These are phyloP conservation scores for Auriscalpium orientale DNA, from an alignment of 768 basidiomycete species.

Conservation along the genomic window DNA sequence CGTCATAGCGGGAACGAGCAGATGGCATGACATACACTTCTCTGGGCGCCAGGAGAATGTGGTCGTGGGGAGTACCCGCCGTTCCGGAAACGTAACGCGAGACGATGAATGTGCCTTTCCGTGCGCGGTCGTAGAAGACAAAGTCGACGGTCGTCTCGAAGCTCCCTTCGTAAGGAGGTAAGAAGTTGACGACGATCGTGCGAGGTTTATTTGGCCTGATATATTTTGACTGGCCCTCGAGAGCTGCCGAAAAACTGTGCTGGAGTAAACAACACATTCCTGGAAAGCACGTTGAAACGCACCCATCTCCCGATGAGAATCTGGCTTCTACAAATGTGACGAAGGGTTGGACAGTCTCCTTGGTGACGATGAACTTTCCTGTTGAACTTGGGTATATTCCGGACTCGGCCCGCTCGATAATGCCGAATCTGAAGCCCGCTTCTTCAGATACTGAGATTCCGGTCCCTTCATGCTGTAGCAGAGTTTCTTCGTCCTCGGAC, in stretches of 20 bases:
- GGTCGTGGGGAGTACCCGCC: background rate
- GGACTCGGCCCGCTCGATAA: background rate
- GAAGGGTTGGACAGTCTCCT: background rate
- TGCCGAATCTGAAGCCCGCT: constrained; percentile 7
- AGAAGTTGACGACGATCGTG: background rate
- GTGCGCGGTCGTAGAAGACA: background rate
- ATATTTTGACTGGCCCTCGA: background rate
- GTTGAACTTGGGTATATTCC: background rate
- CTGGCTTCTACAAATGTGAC: background rate
- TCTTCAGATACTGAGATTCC: constrained; percentile 7
- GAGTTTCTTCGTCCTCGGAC: too few relatives aligned
- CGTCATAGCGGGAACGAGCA: too few relatives aligned
- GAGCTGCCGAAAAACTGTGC: constrained; percentile 4
- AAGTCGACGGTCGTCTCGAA: constrained; percentile 7
- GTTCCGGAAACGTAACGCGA: background rate
- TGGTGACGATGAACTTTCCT: background rate
- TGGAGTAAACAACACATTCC: background rate
- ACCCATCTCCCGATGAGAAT: background rate
- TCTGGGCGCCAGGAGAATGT: background rate
- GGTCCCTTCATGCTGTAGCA: background rate
- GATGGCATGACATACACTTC: too few relatives aligned
- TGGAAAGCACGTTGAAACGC: background rate
- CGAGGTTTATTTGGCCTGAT: background rate
- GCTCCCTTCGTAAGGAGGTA: constrained; percentile 1
- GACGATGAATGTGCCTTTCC: constrained; percentile 1